Evolutionary conservation across 306 rosid genomes (phyloP).

Genomic region (Betula pendula): DNA sequence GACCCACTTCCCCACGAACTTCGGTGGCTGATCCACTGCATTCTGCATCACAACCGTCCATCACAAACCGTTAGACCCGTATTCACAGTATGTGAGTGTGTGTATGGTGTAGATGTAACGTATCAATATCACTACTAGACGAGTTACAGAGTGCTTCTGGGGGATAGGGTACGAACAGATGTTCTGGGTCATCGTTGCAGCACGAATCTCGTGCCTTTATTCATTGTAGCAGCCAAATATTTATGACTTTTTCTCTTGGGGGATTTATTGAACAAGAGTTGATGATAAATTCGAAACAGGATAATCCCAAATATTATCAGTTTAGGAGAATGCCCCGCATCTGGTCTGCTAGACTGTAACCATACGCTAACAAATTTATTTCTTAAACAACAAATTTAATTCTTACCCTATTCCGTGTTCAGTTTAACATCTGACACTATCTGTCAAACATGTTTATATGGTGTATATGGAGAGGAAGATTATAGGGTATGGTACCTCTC

Average conservation of each 20-base stretch:
- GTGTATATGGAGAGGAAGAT: not conserved
- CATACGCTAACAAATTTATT: too few relatives aligned
- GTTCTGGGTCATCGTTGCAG: conserved; percentile 33
- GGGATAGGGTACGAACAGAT: conserved; percentile 34
- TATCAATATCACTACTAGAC: too few relatives aligned
- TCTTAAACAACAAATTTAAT: not conserved
- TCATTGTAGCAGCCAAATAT: not conserved
- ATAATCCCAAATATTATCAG: not conserved
- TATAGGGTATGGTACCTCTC: conserved; percentile 57
- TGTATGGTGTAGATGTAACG: too few relatives aligned
- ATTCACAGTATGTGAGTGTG: too few relatives aligned
- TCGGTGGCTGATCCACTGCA: conserved; percentile 92
- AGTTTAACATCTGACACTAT: conserved; percentile 14
- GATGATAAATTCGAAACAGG: not conserved
- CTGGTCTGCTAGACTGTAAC: conserved; percentile 49
- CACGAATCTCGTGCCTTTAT: conserved; percentile 42
- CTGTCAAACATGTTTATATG: too few relatives aligned
- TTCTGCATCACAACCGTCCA: conserved; percentile 60
- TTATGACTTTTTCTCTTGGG: not conserved
- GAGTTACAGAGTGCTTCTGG: too few relatives aligned
- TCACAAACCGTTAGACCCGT: not conserved
- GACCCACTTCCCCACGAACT: conserved; percentile 81
- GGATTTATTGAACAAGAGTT: not conserved
- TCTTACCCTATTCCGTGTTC: not conserved
- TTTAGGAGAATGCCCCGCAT: conserved; percentile 31